Base-by-base conservation (phyloP, 495 filamentous ascomycete genomes). In the Xylaria venustula region DNA sequence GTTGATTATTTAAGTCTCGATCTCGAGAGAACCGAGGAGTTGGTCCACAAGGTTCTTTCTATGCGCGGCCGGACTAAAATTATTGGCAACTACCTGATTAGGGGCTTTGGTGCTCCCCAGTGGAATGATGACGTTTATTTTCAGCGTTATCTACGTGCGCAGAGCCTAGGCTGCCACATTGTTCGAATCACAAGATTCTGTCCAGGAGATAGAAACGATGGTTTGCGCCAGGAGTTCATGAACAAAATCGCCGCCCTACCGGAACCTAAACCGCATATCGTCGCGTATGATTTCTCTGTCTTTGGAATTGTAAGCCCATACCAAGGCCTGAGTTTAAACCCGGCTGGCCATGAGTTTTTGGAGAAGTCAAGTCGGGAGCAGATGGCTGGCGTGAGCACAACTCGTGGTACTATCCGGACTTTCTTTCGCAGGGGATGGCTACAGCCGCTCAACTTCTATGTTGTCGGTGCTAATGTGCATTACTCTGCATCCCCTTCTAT, bases 401-500 rank as follows among this genome's bases (percentile, higher is more conserved):
- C 72, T 49, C 63, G 81, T 79, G 30, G 89, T 81, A 36, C 82
- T 74, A 41, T 81, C 72, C 61, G 84, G 72, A 47, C 80, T 72
- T 51, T 87, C 56, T 81, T 83, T 75, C 72, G 75, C 30, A 83
- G 83, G 26, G 82, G 85, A 52, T 68, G 81, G 6, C 71, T 88
- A 37, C 83, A 88, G 48, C 88, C 89, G 0, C 79, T 92, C 34
- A 79, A 89, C 45, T 92, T 90, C 67, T 92, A 88, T 69, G 87
- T 90, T 36, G 77, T 89, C 25, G 90, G 90, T 3, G 87, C 85
- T 19, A 88, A 82, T 54, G 88, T 91, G 17, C 81, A 84, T 26
- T 91, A 91, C 73, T 91, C 87, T 69, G 75, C 91, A 32, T 91
- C 88, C 0, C 90, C 90, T 0, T 85, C 84, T 0, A 94, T 93